phyloP scores from a whole-genome alignment of 768 basidiomycete genomes.

The Auriscalpium microsporum region DNA sequence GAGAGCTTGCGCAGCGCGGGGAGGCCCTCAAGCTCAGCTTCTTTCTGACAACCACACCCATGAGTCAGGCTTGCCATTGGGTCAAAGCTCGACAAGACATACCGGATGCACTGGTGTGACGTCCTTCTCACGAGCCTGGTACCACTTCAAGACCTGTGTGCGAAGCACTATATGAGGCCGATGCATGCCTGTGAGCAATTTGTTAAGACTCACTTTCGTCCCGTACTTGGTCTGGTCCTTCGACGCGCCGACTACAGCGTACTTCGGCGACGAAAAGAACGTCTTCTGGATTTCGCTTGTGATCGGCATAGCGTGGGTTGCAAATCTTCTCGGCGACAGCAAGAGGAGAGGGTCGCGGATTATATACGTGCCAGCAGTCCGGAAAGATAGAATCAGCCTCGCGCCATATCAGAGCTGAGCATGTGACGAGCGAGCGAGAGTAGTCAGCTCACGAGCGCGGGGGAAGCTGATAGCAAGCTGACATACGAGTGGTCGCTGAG shows the following conservation, averaged over 20 bases:
- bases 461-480: no score
- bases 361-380: no score
- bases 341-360: no score
- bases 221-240: slow-evolving; percentile 74
- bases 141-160: slow-evolving; percentile 71
- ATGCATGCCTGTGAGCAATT: neutral
- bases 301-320: slow-evolving; percentile 7
- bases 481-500: no score
- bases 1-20: slow-evolving; percentile 45
- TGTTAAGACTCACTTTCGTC: slow-evolving; percentile 44
- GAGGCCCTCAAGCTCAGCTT: slow-evolving; percentile 59
- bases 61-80: neutral
- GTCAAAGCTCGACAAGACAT: slow-evolving; percentile 16
- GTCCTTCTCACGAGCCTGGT: slow-evolving; percentile 44
- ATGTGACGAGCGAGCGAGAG: no score
- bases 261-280: slow-evolving; percentile 57
- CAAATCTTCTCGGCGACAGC: no score
- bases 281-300: slow-evolving; percentile 36
- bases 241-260: slow-evolving; percentile 78
- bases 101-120: slow-evolving; percentile 76
- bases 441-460: no score
- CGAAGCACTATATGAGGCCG: neutral
- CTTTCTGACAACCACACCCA: slow-evolving; percentile 38
- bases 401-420: no score
- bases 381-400: no score